Evolutionary conservation across 139 green algal species (phyloP), one percentile per base, ranked within the genome.

Genomic region (Micromonas pusilla): DNA sequence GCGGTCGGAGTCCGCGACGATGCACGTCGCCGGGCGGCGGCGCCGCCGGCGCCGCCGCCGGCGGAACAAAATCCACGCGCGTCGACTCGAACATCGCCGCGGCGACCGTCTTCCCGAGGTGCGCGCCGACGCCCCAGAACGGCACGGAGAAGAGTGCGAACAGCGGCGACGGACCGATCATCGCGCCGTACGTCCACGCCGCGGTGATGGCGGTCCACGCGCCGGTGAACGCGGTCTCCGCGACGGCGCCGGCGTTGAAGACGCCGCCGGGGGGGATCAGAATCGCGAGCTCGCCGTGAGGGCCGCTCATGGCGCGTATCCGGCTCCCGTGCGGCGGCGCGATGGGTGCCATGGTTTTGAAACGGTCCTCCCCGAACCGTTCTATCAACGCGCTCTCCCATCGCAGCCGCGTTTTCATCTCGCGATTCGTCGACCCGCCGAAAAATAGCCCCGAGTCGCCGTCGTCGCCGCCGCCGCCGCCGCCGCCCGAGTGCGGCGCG

Each of bases 171-270:
- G 31, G 21, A 6, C 19, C 52, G 21, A 31, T 36, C 53, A 68
- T 52, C 72, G 72, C 53, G 2, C 53, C 31, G 20, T 30, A 70
- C 72, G 72, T 78, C 52, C 52, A 78, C 52, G 6, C 32, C 72
- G 33, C 52, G 26, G 33, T 52, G 52, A 52, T 53, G 19, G 33
- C 25, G 5, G 52, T 52, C 72, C 72, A 78, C 30, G 28, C 9
- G 19, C 23, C 26, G 53, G 20, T 68, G 30, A 78, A 68, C 0
- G 0, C 4, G 23, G 68, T 33, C 52, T 54, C 9, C n/a, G 72
- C 26, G 25, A 52, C 26, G 52, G 25, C 5, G 2, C 9, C 2
- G n/a, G 70, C 23, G 23, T 25, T 36, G 3, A 57, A 30, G 28
- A 63, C 1, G 19, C 36, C n/a, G 1, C 13, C 21, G n/a, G 37